These are phyloP conservation scores for Arthrocladium fulminans DNA, from an alignment of 2,329 filamentous ascomycete genomes.

Conservation along the genomic window DNA sequence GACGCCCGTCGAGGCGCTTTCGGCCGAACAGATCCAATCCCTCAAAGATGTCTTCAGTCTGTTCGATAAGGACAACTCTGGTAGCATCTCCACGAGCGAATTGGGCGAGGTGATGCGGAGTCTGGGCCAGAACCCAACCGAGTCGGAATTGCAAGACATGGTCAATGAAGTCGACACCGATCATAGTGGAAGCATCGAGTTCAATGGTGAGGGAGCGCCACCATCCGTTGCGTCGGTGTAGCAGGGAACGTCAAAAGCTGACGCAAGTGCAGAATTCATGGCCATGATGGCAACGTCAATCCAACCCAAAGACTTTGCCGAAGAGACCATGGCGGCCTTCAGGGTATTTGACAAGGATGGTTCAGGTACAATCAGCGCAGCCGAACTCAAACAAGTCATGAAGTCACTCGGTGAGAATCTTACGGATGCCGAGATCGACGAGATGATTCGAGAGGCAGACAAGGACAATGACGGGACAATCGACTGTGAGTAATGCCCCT, in stretches of 20 bases:
- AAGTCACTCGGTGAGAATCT: slow-evolving; percentile 56
- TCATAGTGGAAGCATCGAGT: slow-evolving; percentile 57
- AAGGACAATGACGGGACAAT: slow-evolving; percentile 56
- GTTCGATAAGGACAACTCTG: slow-evolving; percentile 29
- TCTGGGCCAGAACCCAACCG: slow-evolving; percentile 54
- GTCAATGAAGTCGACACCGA: slow-evolving; percentile 59
- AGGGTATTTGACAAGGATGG: slow-evolving; percentile 55
- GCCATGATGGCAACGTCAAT: slow-evolving; percentile 58
- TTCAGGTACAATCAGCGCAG: slow-evolving; percentile 56
- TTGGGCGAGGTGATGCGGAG: slow-evolving; percentile 56
- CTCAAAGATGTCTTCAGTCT: slow-evolving; percentile 26
- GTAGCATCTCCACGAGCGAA: slow-evolving; percentile 56
- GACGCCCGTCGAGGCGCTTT: slow-evolving; percentile 13
- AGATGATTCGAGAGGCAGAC: slow-evolving; percentile 58
- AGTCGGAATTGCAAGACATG: slow-evolving; percentile 56
- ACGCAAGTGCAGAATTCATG: slow-evolving; percentile 46
- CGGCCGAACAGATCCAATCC: slow-evolving; percentile 24
- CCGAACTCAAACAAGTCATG: slow-evolving; percentile 56
- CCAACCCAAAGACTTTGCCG: slow-evolving; percentile 53
- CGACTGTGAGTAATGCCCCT: slow-evolving; percentile 46
- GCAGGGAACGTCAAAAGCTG: neutral
- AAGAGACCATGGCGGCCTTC: slow-evolving; percentile 58
- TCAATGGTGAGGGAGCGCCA: slow-evolving; percentile 41
- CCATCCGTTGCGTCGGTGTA: neutral
- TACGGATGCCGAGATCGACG: slow-evolving; percentile 55